Percentiles rank a stretch among this genome's conserved stretches.
Evolutionary conservation across 805 yeast species (phyloP).

Genomic region (Saccharomycopsis fibuligera): DNA sequence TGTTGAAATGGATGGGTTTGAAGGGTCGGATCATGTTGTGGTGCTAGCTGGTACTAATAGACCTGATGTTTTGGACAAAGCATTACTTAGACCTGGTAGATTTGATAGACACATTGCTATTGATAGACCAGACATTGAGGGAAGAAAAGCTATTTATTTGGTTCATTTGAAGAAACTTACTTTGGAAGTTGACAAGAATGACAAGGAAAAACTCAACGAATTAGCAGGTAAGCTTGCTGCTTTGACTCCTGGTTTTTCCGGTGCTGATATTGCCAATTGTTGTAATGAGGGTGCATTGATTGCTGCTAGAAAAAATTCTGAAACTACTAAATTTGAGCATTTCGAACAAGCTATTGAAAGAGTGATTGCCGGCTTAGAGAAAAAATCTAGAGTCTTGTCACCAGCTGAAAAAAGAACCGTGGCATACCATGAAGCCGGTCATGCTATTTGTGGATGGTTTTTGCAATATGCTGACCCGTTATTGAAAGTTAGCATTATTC

Average conservation of each 20-base stretch:
- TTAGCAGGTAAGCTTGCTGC: conserved; percentile 84
- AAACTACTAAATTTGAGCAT: conserved; percentile 56
- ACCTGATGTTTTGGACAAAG: conserved; percentile 84
- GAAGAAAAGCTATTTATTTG: conserved; percentile 77
- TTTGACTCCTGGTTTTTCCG: conserved; percentile 90
- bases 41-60: conserved; percentile 94
- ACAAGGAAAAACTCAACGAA: conserved; percentile 44
- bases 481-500: conserved; percentile 88
- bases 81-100: conserved; percentile 89
- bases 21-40: conserved; percentile 81
- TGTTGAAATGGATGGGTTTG: conserved; percentile 95
- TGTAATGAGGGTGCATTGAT: conserved; percentile 92
- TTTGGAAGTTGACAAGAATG: conserved; percentile 35
- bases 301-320: conserved; percentile 76
- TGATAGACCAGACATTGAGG: conserved; percentile 84
- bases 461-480: conserved; percentile 84
- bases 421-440: conserved; percentile 96
- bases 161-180: conserved; percentile 69
- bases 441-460: conserved; percentile 94
- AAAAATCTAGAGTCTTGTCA: conserved; percentile 70
- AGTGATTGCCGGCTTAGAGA: conserved; percentile 90
- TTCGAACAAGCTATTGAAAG: conserved; percentile 92
- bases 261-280: conserved; percentile 93
- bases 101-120: conserved; percentile 85
- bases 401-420: conserved; percentile 79